Percentiles rank a stretch among this genome's conserved stretches.
Conservation (phyloP, 2,329 filamentous ascomycete species). For the Monosporascus ibericus region DNA sequence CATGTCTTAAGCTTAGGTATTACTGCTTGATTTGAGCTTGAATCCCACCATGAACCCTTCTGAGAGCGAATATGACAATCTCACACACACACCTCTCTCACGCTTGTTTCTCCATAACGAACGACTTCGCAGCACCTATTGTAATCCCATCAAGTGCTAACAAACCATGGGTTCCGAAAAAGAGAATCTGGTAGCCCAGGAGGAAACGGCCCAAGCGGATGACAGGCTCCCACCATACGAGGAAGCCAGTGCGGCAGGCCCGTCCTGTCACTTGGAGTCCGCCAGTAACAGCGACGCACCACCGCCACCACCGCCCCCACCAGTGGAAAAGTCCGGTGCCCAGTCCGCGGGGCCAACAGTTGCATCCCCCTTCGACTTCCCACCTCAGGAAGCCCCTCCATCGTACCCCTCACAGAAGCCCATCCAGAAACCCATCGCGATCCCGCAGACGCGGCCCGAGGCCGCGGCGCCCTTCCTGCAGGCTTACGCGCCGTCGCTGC, state of each 20-base stretch:
- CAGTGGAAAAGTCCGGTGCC: background rate
- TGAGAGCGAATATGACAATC: too few relatives aligned
- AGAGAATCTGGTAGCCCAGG: background rate
- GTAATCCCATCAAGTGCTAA: background rate
- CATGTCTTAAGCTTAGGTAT: too few relatives aligned
- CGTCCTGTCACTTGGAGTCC: background rate
- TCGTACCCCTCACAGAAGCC: constrained; percentile 17
- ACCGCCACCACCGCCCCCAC: background rate
- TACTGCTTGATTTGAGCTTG: too few relatives aligned
- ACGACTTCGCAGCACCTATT: too few relatives aligned
- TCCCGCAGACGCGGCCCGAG: constrained; percentile 31
- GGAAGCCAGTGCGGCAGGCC: constrained; percentile 1
- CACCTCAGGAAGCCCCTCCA: constrained; percentile 23
- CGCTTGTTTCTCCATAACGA: too few relatives aligned
- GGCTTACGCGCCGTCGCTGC: constrained; percentile 32
- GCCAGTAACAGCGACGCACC: background rate
- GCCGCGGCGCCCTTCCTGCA: constrained; percentile 31
- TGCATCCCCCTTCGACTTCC: constrained; percentile 35
- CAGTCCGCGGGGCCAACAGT: constrained; percentile 21
- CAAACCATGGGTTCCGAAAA: background rate
- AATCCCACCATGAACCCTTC: too few relatives aligned
- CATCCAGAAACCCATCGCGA: constrained; percentile 29
- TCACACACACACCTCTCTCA: too few relatives aligned
- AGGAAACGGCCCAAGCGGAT: constrained; percentile 5
- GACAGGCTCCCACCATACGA: constrained; percentile 14